Evolutionary conservation across 108 stramenopile genomes (phyloP).

Genomic region (Aurantiochytrium sp.): DNA sequence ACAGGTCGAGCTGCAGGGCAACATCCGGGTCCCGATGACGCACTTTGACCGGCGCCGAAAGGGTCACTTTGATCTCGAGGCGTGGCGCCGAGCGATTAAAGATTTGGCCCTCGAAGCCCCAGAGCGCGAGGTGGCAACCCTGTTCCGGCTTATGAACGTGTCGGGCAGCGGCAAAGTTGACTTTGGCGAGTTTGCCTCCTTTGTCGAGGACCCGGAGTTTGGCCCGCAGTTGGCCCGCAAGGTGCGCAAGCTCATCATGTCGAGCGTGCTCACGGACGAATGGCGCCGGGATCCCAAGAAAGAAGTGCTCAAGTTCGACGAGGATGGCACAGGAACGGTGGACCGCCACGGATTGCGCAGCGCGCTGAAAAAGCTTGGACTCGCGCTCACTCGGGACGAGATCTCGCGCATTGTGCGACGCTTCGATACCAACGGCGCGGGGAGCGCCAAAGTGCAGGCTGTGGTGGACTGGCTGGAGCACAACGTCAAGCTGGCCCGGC

Average conservation of each 20-base stretch:
- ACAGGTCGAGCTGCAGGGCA: background rate
- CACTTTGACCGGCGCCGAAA: slow-evolving; percentile 11
- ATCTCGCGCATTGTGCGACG: background rate
- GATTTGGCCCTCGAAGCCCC: background rate
- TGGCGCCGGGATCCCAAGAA: background rate
- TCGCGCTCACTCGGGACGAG: background rate
- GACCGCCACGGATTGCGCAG: background rate
- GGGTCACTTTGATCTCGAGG: slow-evolving; percentile 3
- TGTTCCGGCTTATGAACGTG: background rate
- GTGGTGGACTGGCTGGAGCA: background rate
- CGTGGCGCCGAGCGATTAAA: background rate
- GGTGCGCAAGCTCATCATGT: background rate
- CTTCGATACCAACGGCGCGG: background rate
- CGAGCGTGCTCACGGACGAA: background rate
- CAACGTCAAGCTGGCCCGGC: background rate
- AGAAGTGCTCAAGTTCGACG: background rate
- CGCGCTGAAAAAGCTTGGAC: background rate
- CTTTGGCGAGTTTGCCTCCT: background rate
- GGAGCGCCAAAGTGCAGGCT: background rate
- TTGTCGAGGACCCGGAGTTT: background rate
- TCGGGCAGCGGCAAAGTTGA: background rate
- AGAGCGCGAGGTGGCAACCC: background rate
- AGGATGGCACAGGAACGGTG: background rate
- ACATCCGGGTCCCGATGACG: background rate
- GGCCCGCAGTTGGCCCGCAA: background rate